Evolutionary conservation across 1,284 basidiomycete genomes (phyloP).

Genomic region (Sporisorium sorghi): DNA sequence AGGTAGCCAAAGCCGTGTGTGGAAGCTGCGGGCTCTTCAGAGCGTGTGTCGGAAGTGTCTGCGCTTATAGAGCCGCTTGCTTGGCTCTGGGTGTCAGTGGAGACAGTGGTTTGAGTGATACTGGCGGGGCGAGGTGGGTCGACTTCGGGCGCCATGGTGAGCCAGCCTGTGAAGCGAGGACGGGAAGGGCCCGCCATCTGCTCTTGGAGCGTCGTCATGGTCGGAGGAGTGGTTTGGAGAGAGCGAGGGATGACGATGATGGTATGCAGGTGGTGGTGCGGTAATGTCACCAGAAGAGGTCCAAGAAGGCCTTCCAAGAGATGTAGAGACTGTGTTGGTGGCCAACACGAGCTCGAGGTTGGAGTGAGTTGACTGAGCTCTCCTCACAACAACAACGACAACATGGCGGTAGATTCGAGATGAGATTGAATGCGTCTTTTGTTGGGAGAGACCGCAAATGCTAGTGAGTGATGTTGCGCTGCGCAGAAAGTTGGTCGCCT

Average conservation of each 20-base stretch:
- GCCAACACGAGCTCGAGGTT: not conserved
- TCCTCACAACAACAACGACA: not conserved
- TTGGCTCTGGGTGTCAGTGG: constrained; percentile 8
- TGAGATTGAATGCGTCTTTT: not conserved
- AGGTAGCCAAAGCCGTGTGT: constrained; percentile 39
- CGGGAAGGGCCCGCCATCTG: constrained; percentile 42
- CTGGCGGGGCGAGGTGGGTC: constrained; percentile 23
- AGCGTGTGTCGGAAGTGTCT: constrained; percentile 2
- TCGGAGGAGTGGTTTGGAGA: not conserved
- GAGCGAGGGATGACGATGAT: not conserved
- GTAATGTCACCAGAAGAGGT: no score
- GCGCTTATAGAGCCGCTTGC: constrained; percentile 7
- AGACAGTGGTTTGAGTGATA: constrained; percentile 1
- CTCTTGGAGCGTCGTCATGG: constrained; percentile 40
- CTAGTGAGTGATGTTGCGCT: not conserved
- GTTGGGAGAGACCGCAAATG: not conserved
- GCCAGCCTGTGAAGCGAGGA: constrained; percentile 57
- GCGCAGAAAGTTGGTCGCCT: not conserved
- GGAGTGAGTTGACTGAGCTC: not conserved
- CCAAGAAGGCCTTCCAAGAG: not conserved
- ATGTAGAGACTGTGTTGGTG: not conserved
- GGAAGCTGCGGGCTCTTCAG: constrained; percentile 22
- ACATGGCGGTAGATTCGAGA: not conserved
- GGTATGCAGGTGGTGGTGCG: not conserved
- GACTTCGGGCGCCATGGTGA: constrained; percentile 58